Conservation (phyloP, 768 basidiomycete genomes). For the Mycena capillaripes region DNA sequence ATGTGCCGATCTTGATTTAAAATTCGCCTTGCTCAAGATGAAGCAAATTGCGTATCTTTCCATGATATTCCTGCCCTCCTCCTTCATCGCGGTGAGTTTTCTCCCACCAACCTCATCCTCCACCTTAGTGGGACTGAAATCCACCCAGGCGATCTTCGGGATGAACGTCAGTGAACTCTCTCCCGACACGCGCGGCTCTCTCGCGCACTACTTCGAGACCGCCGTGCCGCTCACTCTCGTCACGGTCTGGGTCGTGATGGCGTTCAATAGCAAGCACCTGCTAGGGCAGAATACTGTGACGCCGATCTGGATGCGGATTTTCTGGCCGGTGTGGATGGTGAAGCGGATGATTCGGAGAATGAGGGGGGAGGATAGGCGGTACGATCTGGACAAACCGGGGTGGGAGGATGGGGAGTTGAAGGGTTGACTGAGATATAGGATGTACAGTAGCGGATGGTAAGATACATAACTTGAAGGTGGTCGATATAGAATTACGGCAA, state of each 20-base stretch:
- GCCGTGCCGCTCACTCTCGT: conserved; percentile 63
- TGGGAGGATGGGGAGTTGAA: no score
- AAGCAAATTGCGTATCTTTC: conserved; percentile 73
- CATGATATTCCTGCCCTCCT: conserved; percentile 73
- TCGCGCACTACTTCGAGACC: conserved; percentile 56
- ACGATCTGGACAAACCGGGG: no score
- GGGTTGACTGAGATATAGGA: no score
- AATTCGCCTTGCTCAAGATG: conserved; percentile 49
- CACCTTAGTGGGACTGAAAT: background rate
- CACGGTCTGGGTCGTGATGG: conserved; percentile 69
- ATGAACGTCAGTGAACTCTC: conserved; percentile 69
- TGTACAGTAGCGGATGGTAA: no score
- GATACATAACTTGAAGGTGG: no score
- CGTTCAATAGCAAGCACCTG: conserved; percentile 63
- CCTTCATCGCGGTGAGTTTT: conserved; percentile 61
- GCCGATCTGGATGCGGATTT: conserved; percentile 49
- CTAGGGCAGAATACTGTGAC: conserved; percentile 44
- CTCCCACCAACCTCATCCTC: background rate
- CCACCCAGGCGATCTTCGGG: conserved; percentile 64
- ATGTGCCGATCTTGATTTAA: background rate
- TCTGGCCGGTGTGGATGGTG: conserved; percentile 52
- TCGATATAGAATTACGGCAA: no score
- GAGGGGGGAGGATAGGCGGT: background rate
- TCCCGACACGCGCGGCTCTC: conserved; percentile 50
- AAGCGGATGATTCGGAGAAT: background rate